Evolutionary conservation across 495 filamentous ascomycete species (phyloP).

Genomic region (Aspergillus baeticus): DNA sequence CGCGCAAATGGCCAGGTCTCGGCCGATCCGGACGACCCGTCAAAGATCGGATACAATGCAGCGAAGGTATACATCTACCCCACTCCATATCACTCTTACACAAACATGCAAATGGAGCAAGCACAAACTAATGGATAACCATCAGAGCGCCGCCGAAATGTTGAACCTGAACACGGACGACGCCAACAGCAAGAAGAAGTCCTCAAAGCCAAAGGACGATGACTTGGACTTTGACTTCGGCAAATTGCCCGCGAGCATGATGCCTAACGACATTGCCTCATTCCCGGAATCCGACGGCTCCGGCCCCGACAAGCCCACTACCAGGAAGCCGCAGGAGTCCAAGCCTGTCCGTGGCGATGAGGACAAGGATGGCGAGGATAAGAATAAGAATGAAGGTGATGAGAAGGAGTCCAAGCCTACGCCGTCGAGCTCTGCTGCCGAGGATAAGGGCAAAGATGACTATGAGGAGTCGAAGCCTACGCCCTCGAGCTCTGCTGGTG

Average conservation of each 20-base stretch:
- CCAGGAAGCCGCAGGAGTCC: too few species aligned
- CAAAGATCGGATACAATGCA: constrained; percentile 4
- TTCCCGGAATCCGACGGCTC: background rate
- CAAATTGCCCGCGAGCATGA: background rate
- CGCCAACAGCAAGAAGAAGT: background rate
- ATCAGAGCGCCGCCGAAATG: background rate
- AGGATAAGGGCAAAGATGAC: too few species aligned
- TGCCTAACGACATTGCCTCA: background rate
- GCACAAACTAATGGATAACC: background rate
- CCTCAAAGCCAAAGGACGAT: background rate
- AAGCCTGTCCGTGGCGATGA: too few species aligned
- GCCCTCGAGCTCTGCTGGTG: too few species aligned
- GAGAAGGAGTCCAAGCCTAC: too few species aligned
- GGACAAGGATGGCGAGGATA: too few species aligned
- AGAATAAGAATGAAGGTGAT: too few species aligned
- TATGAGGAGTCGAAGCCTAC: too few species aligned
- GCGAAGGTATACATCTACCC: constrained; percentile 1
- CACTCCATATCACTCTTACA: constrained; percentile 12
- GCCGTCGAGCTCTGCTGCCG: too few species aligned
- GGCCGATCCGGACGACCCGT: background rate
- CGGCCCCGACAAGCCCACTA: background rate
- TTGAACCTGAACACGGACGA: background rate
- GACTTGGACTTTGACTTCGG: background rate
- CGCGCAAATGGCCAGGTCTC: constrained; percentile 12
- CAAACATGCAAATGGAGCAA: background rate